Evolutionary conservation across 768 basidiomycete species (phyloP).

Genomic region (Lepiota venenata): DNA sequence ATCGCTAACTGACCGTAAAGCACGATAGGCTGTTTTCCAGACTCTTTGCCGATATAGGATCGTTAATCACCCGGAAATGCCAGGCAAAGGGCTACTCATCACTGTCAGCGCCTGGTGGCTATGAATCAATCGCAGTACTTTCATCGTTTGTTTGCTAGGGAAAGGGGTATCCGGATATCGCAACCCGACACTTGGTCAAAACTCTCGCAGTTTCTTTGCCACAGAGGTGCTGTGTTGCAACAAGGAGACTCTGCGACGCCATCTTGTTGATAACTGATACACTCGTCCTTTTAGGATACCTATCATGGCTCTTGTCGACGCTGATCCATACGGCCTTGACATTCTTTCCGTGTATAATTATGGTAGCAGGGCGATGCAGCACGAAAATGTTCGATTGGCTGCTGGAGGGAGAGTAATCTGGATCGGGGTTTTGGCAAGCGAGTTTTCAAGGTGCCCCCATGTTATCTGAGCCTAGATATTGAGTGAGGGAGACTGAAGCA

Average conservation of each 20-base stretch:
- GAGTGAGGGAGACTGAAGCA: neutral
- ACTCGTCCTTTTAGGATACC: slow-evolving; percentile 51
- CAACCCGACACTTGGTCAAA: slow-evolving; percentile 82
- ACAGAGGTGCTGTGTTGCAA: slow-evolving; percentile 36
- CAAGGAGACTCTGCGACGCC: no score
- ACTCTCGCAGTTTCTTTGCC: slow-evolving; percentile 68
- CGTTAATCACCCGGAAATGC: slow-evolving; percentile 41
- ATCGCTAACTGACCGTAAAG: neutral
- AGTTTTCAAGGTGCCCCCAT: slow-evolving; percentile 55
- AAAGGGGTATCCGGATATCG: slow-evolving; percentile 95
- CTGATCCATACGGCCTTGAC: slow-evolving; percentile 89
- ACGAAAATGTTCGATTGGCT: slow-evolving; percentile 68
- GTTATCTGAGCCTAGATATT: neutral
- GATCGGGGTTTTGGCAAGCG: slow-evolving; percentile 74
- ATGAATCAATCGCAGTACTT: no score
- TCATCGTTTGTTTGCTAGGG: slow-evolving; percentile 48
- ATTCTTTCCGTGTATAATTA: slow-evolving; percentile 86
- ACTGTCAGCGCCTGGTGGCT: slow-evolving; percentile 48
- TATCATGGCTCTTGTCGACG: slow-evolving; percentile 80
- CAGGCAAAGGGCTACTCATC: slow-evolving; percentile 70
- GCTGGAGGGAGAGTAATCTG: slow-evolving; percentile 64
- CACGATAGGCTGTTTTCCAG: slow-evolving; percentile 85
- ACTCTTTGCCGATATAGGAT: slow-evolving; percentile 65
- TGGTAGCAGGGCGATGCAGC: slow-evolving; percentile 69
- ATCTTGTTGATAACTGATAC: neutral